Evolutionary conservation across 176 grass and related monocot genomes (phyloP).

Genomic region (Dendrocalamus sinicus): DNA sequence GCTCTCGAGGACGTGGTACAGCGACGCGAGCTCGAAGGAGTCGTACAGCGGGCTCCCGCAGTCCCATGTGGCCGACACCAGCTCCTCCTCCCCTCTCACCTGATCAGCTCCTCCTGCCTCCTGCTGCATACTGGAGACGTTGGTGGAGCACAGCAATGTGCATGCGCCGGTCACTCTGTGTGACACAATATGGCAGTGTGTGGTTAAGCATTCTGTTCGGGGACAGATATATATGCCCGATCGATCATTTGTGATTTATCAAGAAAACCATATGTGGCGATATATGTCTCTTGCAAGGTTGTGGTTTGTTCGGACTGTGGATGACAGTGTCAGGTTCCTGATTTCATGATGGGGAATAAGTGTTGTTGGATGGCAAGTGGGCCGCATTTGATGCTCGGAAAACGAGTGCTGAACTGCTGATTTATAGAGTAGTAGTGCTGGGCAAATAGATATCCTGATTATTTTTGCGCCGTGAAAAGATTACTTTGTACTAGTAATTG

Average conservation of each 20-base stretch:
- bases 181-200: too few species aligned
- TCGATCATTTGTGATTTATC: not conserved
- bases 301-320: not conserved
- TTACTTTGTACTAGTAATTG: not conserved
- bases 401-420: not conserved
- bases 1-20: constrained; percentile 55
- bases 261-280: not conserved
- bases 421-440: too few species aligned
- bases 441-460: too few species aligned
- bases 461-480: not conserved
- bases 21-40: constrained; percentile 68
- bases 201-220: not conserved
- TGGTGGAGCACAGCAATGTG: not conserved
- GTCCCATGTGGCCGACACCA: constrained; percentile 51
- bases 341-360: constrained; percentile 16
- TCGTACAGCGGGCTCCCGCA: constrained; percentile 74
- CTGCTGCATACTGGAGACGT: not conserved
- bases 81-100: constrained; percentile 5
- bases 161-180: not conserved
- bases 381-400: not conserved
- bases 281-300: not conserved
- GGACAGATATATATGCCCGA: not conserved
- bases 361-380: not conserved
- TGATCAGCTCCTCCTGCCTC: not conserved
- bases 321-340: constrained; percentile 33